Conservation (phyloP, 768 basidiomycete species). For the Suillus occidentalis region DNA sequence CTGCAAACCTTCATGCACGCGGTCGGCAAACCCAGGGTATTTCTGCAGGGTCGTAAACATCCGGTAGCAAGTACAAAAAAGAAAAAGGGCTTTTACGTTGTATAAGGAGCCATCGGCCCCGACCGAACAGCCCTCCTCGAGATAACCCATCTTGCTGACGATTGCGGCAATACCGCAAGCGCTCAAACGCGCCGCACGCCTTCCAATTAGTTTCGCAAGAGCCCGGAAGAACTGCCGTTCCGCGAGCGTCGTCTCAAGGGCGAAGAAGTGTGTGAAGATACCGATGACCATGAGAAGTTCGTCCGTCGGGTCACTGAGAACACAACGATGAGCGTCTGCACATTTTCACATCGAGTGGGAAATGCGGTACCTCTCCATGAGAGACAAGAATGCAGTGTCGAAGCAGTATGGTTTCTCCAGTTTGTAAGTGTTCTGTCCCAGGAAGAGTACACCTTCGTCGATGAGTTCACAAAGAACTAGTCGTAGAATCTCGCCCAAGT, state of each 20-base stretch:
- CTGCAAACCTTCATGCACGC: conserved; percentile 87
- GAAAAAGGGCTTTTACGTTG: conserved; percentile 57
- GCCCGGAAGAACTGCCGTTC: conserved; percentile 98
- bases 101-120: conserved; percentile 96
- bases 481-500: conserved; percentile 96
- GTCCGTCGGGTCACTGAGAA: conserved; percentile 84
- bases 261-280: conserved; percentile 96
- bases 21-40: conserved; percentile 94
- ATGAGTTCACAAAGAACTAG: conserved; percentile 93
- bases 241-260: conserved; percentile 91
- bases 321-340: conserved; percentile 2
- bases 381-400: conserved; percentile 94
- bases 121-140: conserved; percentile 87
- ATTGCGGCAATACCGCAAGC: conserved; percentile 97
- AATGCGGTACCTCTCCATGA: conserved; percentile 82
- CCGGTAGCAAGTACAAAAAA: background rate
- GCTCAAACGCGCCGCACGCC: conserved; percentile 86
- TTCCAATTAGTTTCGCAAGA: conserved; percentile 85
- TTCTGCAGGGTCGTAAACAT: conserved; percentile 53
- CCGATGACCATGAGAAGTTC: conserved; percentile 96
- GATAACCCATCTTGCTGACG: conserved; percentile 90
- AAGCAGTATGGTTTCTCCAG: conserved; percentile 90
- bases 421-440: conserved; percentile 98
- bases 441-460: conserved; percentile 95
- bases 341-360: background rate